phyloP scores from a whole-genome alignment of 2,329 filamentous ascomycete species.

The Waltergamsia citrina region DNA sequence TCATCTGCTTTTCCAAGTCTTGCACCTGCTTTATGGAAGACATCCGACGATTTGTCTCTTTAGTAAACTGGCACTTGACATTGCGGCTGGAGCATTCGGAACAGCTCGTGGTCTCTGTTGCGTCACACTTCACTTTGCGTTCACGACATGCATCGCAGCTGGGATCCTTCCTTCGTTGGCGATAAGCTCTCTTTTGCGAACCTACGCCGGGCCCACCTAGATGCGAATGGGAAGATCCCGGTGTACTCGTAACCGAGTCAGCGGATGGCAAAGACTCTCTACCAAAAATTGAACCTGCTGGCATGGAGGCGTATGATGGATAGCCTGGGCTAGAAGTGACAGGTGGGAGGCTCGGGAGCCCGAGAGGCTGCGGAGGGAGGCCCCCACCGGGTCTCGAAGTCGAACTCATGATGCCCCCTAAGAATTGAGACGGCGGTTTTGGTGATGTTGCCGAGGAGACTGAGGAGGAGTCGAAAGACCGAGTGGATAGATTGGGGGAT shows the following conservation, averaged over 20 bases:
- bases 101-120: slow-evolving; percentile 90
- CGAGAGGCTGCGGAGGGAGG: slow-evolving; percentile 41
- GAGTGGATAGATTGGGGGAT: slow-evolving; percentile 51
- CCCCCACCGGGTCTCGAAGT: slow-evolving; percentile 38
- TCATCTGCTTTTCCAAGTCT: slow-evolving; percentile 87
- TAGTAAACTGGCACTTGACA: slow-evolving; percentile 97
- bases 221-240: slow-evolving; percentile 27
- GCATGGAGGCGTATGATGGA: slow-evolving; percentile 43
- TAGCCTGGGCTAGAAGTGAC: slow-evolving; percentile 36
- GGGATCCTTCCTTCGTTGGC: slow-evolving; percentile 89
- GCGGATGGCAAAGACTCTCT: slow-evolving; percentile 51
- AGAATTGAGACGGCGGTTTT: slow-evolving; percentile 41
- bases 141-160: slow-evolving; percentile 97
- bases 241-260: slow-evolving; percentile 47
- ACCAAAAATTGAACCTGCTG: slow-evolving; percentile 29
- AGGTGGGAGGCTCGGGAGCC: slow-evolving; percentile 40
- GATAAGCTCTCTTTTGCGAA: slow-evolving; percentile 87
- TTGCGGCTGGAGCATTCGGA: slow-evolving; percentile 95
- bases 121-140: slow-evolving; percentile 80
- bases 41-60: slow-evolving; percentile 97
- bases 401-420: slow-evolving; percentile 40
- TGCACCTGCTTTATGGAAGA: slow-evolving; percentile 99
- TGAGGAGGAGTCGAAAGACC: slow-evolving; percentile 55
- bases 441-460: slow-evolving; percentile 54
- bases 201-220: slow-evolving; percentile 21